These are phyloP conservation scores for Lanmaoa rubissima DNA, from an alignment of 768 basidiomycete genomes.

Conservation along the genomic window DNA sequence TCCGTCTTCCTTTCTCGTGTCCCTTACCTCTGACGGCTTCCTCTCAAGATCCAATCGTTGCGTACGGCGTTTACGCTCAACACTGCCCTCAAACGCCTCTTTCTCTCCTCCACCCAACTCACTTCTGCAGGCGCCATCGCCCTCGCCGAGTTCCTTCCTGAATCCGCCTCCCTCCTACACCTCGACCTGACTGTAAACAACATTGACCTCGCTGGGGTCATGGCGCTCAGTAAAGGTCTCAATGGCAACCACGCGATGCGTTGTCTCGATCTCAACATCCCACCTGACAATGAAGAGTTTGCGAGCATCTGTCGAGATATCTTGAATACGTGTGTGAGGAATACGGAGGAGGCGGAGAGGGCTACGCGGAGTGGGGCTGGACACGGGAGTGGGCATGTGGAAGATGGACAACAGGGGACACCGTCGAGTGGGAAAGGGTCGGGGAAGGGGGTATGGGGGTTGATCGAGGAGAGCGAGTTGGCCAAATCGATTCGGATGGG, in stretches of 20 bases:
- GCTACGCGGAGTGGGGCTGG: constrained; percentile 8
- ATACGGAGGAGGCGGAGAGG: constrained; percentile 83
- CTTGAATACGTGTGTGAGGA: constrained; percentile 84
- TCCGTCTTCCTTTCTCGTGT: not conserved
- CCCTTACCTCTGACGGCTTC: not conserved
- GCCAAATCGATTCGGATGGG: constrained; percentile 64
- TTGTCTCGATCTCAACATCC: constrained; percentile 91
- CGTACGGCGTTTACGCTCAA: constrained; percentile 93
- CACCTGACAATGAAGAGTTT: constrained; percentile 78
- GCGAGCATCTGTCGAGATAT: constrained; percentile 88
- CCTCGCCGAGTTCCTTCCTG: constrained; percentile 94
- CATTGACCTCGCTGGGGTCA: constrained; percentile 86
- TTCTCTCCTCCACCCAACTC: constrained; percentile 81
- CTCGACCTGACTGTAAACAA: constrained; percentile 85
- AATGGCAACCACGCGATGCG: constrained; percentile 84
- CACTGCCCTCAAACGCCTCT: constrained; percentile 86
- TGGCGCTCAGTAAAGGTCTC: constrained; percentile 86
- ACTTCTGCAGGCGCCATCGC: constrained; percentile 87
- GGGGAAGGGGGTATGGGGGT: constrained; percentile 74
- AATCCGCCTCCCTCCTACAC: constrained; percentile 82
- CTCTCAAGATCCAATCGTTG: constrained; percentile 72
- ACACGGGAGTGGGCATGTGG: not conserved
- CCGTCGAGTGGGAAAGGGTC: constrained; percentile 48
- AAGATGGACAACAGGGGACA: constrained; percentile 23
- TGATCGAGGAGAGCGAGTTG: constrained; percentile 84